Percentiles rank a stretch among this genome's conserved stretches.
Conservation (phyloP, 2,329 filamentous ascomycete genomes). For the Blastomyces silverae region DNA sequence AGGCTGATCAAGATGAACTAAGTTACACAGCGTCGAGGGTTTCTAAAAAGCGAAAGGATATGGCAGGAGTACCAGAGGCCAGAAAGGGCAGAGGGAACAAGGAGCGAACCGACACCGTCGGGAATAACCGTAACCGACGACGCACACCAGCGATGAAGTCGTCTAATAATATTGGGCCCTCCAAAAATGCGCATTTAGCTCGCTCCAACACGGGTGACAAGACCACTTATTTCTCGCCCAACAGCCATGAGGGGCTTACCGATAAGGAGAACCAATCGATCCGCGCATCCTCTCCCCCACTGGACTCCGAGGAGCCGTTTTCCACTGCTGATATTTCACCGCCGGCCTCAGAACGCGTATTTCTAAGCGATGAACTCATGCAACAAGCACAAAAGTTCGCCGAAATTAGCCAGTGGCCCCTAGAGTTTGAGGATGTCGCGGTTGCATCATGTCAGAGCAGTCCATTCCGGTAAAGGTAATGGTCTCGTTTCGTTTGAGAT, state of each 20-base stretch:
- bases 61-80: background rate
- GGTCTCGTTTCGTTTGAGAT: background rate
- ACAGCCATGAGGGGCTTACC: slow-evolving; percentile 17
- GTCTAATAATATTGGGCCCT: background rate
- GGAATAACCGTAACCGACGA: background rate
- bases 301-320: slow-evolving; percentile 26
- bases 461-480: slow-evolving; percentile 19
- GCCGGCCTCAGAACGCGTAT: slow-evolving; percentile 17
- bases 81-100: background rate
- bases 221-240: slow-evolving; percentile 21
- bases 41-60: slow-evolving; percentile 21
- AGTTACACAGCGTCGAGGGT: slow-evolving; percentile 27
- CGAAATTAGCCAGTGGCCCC: slow-evolving; percentile 39
- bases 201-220: background rate
- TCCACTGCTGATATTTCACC: slow-evolving; percentile 23
- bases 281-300: slow-evolving; percentile 29
- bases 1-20: slow-evolving; percentile 36
- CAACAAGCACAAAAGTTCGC: slow-evolving; percentile 36
- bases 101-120: background rate
- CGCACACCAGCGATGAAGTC: slow-evolving; percentile 1
- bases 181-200: background rate
- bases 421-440: slow-evolving; percentile 41
- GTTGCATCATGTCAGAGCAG: slow-evolving; percentile 26
- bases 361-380: slow-evolving; percentile 35
- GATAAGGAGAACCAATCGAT: slow-evolving; percentile 31